A percentile compares a stretch with the other conserved stretches of the same genome.
phyloP scores from a whole-genome alignment of 805 yeast species.

The Yarrowia divulgata region DNA sequence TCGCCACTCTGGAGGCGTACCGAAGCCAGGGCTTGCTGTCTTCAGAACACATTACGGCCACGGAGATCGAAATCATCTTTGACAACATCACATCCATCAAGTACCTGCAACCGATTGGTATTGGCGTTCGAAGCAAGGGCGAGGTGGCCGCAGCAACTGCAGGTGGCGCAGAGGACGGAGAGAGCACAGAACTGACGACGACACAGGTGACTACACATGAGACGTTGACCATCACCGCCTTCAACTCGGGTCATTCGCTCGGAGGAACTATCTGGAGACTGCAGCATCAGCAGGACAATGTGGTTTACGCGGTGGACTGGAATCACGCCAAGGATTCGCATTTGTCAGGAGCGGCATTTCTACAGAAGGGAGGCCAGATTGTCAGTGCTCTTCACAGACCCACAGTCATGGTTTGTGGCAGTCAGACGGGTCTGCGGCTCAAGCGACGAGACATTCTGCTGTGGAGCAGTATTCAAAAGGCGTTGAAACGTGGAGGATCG shows the following conservation, averaged over 20 bases:
- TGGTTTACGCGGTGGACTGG: constrained; percentile 93
- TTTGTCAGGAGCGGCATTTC: constrained; percentile 68
- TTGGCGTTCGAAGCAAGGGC: constrained; percentile 21
- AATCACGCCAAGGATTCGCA: constrained; percentile 91
- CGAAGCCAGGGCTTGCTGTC: constrained; percentile 77
- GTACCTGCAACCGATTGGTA: constrained; percentile 76
- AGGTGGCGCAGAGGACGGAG: constrained; percentile 41
- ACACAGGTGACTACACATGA: constrained; percentile 33
- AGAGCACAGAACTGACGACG: constrained; percentile 12
- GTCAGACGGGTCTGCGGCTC: constrained; percentile 63
- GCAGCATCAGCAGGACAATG: constrained; percentile 73
- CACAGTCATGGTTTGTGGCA: constrained; percentile 78
- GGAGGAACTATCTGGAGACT: constrained; percentile 94
- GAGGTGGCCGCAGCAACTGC: constrained; percentile 41
- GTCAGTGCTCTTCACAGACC: constrained; percentile 71
- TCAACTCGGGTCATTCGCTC: constrained; percentile 88
- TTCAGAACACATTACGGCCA: constrained; percentile 62
- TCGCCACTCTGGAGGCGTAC: constrained; percentile 83
- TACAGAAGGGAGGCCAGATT: constrained; percentile 64
- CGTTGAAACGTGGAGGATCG: constrained; percentile 77
- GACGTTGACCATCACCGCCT: constrained; percentile 69
- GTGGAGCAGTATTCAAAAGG: constrained; percentile 65
- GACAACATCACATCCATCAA: constrained; percentile 74
- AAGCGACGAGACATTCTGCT: constrained; percentile 70
- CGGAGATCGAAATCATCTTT: constrained; percentile 81